Base-by-base conservation (phyloP, 2,329 filamentous ascomycete genomes). In the Pleomassaria siparia region DNA sequence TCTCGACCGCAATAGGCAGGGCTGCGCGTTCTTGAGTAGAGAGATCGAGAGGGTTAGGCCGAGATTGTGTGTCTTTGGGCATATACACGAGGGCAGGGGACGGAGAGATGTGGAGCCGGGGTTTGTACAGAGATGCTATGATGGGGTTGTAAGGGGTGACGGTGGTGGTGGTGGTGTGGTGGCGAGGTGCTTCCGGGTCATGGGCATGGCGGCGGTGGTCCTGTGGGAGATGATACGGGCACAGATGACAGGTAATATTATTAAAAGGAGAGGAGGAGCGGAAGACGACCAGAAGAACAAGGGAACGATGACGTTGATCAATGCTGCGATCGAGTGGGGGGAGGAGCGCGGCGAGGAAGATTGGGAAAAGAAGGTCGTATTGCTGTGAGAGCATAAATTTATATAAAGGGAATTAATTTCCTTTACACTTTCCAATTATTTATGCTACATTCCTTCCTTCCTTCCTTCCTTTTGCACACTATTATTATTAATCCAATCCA, bases 41-140 rank as follows among this genome's bases (percentile, higher is more conserved):
- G 89, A 94, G 60, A 63, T 86, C 9, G 89, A 88, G 86, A 81
- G 85, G 26, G 81, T 88, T 13, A 55, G 49, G 35, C 90, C 90
- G 0, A 76, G 75, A 18, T 74, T 95, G 4, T 88, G 92, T 66
- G 80, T 94, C 44, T 94, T 91, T 63, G 89, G 89, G 1, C 90
- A 95, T 67, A 79, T 91, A n/a, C 89, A 95, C 73, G 84, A 78
- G 53, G 87, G 81, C 12, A 78, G 85, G 40, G 89, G 89, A 6
- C 75, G 74, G 22, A 84, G 91, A 60, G 65, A 80, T 0, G 76
- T 86, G 8, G 85, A 81, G 66, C 94, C 86, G 77, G 87, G 91
- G 65, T 78, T 82, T 28, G 79, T 82, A 49, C 87, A 92, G 69
- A 71, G 69, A 24, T 78, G 78, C 2, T 89, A 88, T 70, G 89